Conservation (phyloP, 129 eudicot species). For the Pseudognaphalium luteoalbum region DNA sequence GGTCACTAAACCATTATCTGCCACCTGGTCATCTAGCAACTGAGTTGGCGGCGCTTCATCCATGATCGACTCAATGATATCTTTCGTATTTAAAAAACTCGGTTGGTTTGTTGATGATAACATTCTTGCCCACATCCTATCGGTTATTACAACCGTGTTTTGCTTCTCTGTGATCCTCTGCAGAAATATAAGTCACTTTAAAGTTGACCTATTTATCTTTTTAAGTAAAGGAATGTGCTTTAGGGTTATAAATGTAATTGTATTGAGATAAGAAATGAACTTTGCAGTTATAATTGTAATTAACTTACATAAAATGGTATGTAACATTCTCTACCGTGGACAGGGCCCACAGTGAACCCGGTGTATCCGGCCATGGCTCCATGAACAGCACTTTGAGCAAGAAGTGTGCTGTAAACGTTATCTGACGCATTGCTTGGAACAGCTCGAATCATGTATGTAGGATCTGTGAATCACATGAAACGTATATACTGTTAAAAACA, state of each 20-base stretch:
- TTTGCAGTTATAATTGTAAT: not conserved
- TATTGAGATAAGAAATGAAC: not conserved
- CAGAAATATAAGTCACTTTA: slow-evolving; percentile 19
- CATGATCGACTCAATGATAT: slow-evolving; percentile 30
- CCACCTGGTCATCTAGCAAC: slow-evolving; percentile 25
- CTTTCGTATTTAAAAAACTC: slow-evolving; percentile 53
- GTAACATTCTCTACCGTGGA: slow-evolving; percentile 80
- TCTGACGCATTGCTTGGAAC: slow-evolving; percentile 91
- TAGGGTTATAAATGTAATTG: not conserved
- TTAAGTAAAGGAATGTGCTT: not conserved
- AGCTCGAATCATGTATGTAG: slow-evolving; percentile 98
- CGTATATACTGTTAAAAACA: not conserved
- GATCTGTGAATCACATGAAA: slow-evolving; percentile 54
- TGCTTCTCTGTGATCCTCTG: slow-evolving; percentile 76
- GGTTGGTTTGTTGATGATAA: slow-evolving; percentile 90
- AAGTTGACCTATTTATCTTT: not conserved
- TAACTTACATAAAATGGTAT: slow-evolving; percentile 81
- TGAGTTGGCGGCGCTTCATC: slow-evolving; percentile 42
- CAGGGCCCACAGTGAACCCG: slow-evolving; percentile 82
- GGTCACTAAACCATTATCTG: slow-evolving; percentile 31
- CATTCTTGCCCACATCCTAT: slow-evolving; percentile 96
- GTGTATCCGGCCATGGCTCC: slow-evolving; percentile 99
- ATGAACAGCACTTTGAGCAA: slow-evolving; percentile 96
- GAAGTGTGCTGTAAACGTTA: slow-evolving; percentile 90
- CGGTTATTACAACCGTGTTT: slow-evolving; percentile 86